Conservation (phyloP, 2,329 filamentous ascomycete genomes). For the Ascomycota sp. region DNA sequence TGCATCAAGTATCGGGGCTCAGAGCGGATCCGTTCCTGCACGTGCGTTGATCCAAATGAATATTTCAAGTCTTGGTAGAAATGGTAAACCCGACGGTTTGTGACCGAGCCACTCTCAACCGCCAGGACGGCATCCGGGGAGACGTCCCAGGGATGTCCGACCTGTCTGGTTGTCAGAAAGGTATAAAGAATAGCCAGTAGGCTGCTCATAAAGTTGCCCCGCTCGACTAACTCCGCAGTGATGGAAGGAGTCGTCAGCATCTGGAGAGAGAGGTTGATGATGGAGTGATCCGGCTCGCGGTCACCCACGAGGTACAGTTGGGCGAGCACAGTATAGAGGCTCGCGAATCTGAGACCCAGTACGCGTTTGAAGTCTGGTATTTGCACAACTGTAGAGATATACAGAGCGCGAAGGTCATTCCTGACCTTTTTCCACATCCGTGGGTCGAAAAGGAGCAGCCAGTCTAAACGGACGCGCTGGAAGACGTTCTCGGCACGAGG, state of each 20-base stretch:
- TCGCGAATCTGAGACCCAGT: slow-evolving; percentile 77
- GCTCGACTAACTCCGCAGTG: slow-evolving; percentile 80
- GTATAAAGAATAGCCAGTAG: slow-evolving; percentile 93
- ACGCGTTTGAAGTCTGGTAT: slow-evolving; percentile 93
- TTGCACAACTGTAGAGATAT: slow-evolving; percentile 87
- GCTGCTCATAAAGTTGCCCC: slow-evolving; percentile 87
- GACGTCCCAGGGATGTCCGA: slow-evolving; percentile 79
- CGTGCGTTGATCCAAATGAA: slow-evolving; percentile 68
- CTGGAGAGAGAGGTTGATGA: slow-evolving; percentile 90
- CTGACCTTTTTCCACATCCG: slow-evolving; percentile 91
- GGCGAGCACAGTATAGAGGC: slow-evolving; percentile 77
- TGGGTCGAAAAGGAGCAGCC: slow-evolving; percentile 82
- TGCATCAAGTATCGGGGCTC: slow-evolving; percentile 80
- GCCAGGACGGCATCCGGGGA: slow-evolving; percentile 68
- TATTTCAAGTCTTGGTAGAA: slow-evolving; percentile 92
- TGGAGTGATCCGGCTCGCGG: slow-evolving; percentile 88
- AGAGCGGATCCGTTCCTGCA: slow-evolving; percentile 61
- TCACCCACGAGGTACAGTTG: slow-evolving; percentile 92
- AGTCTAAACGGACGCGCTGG: slow-evolving; percentile 74
- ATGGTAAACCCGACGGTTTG: slow-evolving; percentile 87
- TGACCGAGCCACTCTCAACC: slow-evolving; percentile 84
- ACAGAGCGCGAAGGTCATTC: slow-evolving; percentile 73
- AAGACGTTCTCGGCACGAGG: slow-evolving; percentile 69
- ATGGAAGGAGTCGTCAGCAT: slow-evolving; percentile 95
- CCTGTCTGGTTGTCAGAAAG: slow-evolving; percentile 85